Percentiles rank a stretch among this genome's conserved stretches.
Evolutionary conservation across 768 basidiomycete species (phyloP).

Genomic region (Mycena rosella): DNA sequence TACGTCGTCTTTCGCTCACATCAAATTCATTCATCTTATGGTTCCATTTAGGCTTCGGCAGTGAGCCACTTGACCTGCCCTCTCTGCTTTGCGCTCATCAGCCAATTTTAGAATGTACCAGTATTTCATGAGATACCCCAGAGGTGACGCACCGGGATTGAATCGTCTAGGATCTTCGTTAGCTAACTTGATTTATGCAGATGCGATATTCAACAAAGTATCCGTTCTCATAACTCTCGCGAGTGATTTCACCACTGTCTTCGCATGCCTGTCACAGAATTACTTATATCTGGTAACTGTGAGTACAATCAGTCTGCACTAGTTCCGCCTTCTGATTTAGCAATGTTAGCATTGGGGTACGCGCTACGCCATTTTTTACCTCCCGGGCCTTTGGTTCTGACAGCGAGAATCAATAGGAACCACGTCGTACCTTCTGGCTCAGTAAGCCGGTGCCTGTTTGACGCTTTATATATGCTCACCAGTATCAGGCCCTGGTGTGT

Average conservation of each 20-base stretch:
- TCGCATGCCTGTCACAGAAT: constrained; percentile 1
- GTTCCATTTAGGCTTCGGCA: background rate
- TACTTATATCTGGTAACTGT: constrained; percentile 15
- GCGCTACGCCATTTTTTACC: background rate
- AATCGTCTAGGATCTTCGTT: too few relatives aligned
- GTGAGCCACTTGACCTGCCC: background rate
- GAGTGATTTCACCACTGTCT: constrained; percentile 5
- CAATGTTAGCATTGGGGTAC: constrained; percentile 3
- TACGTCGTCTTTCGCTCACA: background rate
- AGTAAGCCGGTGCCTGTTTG: background rate
- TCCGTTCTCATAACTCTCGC: constrained; percentile 1
- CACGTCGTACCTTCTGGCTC: background rate
- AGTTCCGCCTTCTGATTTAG: background rate
- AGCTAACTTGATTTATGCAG: background rate
- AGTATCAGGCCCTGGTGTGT: background rate
- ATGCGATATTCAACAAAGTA: background rate
- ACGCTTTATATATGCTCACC: background rate
- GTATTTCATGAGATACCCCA: constrained; percentile 6
- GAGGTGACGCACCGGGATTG: background rate
- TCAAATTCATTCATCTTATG: background rate
- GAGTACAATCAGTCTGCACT: background rate
- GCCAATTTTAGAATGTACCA: background rate
- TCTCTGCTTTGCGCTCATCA: background rate
- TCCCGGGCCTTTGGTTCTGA: background rate
- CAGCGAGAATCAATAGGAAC: background rate